Evolutionary conservation across 352 stramenopile genomes (phyloP), one percentile per base, ranked within the genome.

Genomic region (Plasmopara viticola): DNA sequence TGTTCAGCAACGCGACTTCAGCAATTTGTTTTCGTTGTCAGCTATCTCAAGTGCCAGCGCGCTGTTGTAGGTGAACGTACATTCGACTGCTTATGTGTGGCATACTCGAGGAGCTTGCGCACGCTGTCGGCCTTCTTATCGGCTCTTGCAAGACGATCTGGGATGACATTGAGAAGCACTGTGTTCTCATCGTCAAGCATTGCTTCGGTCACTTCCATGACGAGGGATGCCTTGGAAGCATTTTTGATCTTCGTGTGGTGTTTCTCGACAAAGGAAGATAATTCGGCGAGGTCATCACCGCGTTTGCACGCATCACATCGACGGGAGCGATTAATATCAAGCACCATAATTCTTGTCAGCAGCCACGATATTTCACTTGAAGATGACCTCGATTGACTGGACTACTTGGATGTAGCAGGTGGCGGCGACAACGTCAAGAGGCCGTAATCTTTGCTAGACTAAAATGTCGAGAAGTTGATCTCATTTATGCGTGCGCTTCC

Each of bases 181-280:
- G 37, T 41, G n/a, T 41, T 41, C 33, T 25, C 20, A 25, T 25
- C 20, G 37, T 41, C n/a, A 6, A 41, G 37, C 37, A 41, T 41
- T 13, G 37, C 8, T 15, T 41, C 13, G 37, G 37, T 41, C 12
- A 15, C 37, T 41, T 41, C 13, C 13, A 41, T 18, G 12, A 15
- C 6, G 9, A 13, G 13, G 2, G 37, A 41, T 17, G 37, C 37
- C 6, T 41, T n/a, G 7, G 14, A 41, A 8, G 37, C 13, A 2
- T 41, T 41, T 41, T 41, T 41, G 6, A 41, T 41, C 12, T 41
- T 41, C 18, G 37, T 41, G 37, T 41, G 37, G 13, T 41, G 37
- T 13, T 41, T 41, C 37, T 41, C 37, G 9, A 15, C 37, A 17
- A 41, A 41, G 37, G 14, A 18, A 6, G 37, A 2, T 2, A 6